Conservation (phyloP, 2,329 filamentous ascomycete genomes). For the Trichoderma hamatum region DNA sequence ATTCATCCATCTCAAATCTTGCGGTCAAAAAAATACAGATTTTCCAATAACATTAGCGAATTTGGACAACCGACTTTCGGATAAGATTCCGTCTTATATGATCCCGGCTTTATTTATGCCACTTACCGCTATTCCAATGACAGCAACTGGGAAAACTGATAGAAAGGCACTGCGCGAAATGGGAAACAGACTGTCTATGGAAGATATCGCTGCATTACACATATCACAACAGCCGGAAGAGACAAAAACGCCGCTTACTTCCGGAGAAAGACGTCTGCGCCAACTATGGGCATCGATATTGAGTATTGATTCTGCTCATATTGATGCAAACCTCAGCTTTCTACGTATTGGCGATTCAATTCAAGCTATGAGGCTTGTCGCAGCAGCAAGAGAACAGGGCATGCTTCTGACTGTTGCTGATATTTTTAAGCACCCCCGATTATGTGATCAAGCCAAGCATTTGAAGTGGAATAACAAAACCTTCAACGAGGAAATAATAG, state of each 20-base stretch:
- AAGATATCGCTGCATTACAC: background rate
- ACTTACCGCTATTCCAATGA: background rate
- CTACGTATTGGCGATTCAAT: slow-evolving; percentile 7
- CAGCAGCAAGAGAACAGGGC: background rate
- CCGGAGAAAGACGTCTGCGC: background rate
- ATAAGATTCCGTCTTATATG: slow-evolving; percentile 24
- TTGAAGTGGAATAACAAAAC: background rate
- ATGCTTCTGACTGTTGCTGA: background rate
- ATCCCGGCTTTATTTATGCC: slow-evolving; percentile 27
- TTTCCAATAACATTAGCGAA: background rate
- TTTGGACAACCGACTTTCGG: background rate
- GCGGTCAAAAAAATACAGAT: background rate
- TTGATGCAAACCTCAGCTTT: background rate
- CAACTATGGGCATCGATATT: slow-evolving; percentile 1
- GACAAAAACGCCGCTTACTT: background rate
- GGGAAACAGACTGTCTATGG: background rate
- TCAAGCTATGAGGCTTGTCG: slow-evolving; percentile 5
- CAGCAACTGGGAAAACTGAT: slow-evolving; percentile 2
- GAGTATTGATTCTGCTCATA: background rate
- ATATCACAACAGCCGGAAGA: background rate
- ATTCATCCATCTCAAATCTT: background rate
- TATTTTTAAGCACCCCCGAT: slow-evolving; percentile 2
- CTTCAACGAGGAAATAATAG: background rate
- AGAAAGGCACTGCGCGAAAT: background rate
- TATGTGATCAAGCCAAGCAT: background rate